Conservation (phyloP, 345 rosid genomes). For the Eucalyptus sp. region DNA sequence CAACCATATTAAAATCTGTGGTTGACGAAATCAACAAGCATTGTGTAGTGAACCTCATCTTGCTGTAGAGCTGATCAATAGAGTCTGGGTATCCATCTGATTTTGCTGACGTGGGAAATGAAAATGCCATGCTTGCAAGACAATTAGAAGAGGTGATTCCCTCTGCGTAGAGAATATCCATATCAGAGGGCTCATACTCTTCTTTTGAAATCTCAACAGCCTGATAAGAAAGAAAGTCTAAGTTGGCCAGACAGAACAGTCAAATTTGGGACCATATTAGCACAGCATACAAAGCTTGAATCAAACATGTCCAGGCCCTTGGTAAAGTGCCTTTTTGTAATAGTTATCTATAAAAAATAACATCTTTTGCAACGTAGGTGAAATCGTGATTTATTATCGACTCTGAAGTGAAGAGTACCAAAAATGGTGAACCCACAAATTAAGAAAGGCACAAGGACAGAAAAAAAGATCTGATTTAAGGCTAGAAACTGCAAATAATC, state of each 20-base stretch:
- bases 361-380: background rate
- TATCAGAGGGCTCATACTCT: slow-evolving; percentile 66
- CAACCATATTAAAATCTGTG: background rate
- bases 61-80: slow-evolving; percentile 30
- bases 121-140: slow-evolving; percentile 67
- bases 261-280: background rate
- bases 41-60: slow-evolving; percentile 22
- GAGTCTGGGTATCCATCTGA: slow-evolving; percentile 11
- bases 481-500: background rate
- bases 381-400: background rate
- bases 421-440: background rate
- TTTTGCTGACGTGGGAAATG: slow-evolving; percentile 23
- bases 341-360: background rate
- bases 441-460: background rate
- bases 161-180: slow-evolving; percentile 81
- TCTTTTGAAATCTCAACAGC: slow-evolving; percentile 65
- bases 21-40: background rate
- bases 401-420: background rate
- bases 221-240: slow-evolving; percentile 17
- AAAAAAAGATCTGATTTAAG: background rate
- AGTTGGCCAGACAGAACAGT: background rate
- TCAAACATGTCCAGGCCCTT: background rate
- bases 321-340: background rate
- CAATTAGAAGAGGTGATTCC: slow-evolving; percentile 64
- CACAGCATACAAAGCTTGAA: background rate